Conservation (phyloP, 148 eudicot genomes). For the Heliamphora exappendiculata region DNA sequence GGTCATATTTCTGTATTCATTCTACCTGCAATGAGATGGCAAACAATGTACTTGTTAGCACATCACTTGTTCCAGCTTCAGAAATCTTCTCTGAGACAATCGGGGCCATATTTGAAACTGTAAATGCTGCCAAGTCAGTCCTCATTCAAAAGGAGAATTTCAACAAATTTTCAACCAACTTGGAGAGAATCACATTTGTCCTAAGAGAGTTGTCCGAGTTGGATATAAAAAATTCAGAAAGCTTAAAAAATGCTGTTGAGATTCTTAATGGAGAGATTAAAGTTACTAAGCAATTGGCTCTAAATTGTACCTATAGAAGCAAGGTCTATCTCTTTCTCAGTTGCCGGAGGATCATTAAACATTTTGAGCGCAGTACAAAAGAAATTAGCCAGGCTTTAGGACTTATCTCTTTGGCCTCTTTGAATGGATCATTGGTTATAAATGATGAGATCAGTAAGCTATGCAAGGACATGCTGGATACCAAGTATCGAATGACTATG, state of each 20-base stretch:
- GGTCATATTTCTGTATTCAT: not conserved
- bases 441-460: constrained; percentile 7
- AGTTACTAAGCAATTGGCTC: constrained; percentile 2
- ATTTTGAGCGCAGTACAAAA: constrained; percentile 1
- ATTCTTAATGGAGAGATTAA: constrained; percentile 6
- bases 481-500: not conserved
- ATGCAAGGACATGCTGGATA: not conserved
- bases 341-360: constrained; percentile 4
- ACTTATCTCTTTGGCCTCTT: constrained; percentile 11
- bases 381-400: constrained; percentile 7
- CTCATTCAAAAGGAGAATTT: constrained; percentile 12
- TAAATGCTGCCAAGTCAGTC: not conserved
- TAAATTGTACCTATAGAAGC: constrained; percentile 9
- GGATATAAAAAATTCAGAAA: not conserved
- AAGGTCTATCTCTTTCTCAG: constrained; percentile 11
- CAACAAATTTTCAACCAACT: not conserved
- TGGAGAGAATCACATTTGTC: constrained; percentile 4
- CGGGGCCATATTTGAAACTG: constrained; percentile 8
- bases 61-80: not conserved
- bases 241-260: constrained; percentile 6
- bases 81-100: constrained; percentile 8
- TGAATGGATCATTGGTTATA: not conserved
- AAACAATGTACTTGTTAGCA: not conserved
- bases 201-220: constrained; percentile 4
- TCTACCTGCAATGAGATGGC: not conserved